Conservation (phyloP, 2,329 filamentous ascomycete genomes). For the Trichoderma sp. region DNA sequence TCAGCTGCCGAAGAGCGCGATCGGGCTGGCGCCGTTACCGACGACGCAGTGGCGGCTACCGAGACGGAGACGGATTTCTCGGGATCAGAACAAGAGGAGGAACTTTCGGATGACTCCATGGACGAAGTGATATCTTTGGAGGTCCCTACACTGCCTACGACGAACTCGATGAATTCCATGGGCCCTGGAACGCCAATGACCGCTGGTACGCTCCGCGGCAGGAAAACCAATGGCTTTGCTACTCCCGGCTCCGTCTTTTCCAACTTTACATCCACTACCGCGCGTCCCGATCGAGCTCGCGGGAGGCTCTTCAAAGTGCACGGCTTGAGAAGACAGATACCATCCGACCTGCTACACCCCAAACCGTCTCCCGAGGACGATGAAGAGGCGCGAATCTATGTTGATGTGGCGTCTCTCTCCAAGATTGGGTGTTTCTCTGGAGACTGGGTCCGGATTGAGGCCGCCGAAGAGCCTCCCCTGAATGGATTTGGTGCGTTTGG, state of each 20-base stretch:
- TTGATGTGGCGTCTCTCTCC: conserved; percentile 80
- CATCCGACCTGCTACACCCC: conserved; percentile 78
- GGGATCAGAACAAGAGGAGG: conserved; percentile 65
- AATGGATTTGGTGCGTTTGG: conserved; percentile 67
- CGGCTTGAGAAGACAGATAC: conserved; percentile 67
- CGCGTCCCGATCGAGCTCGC: conserved; percentile 66
- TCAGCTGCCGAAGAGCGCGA: conserved; percentile 82
- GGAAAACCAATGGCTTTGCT: conserved; percentile 66
- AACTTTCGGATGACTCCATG: conserved; percentile 82
- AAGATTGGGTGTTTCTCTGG: conserved; percentile 96
- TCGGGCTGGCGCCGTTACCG: conserved; percentile 56
- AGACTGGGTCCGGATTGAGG: conserved; percentile 89
- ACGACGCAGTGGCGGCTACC: conserved; percentile 56
- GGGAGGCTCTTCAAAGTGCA: conserved; percentile 84
- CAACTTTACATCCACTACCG: conserved; percentile 79
- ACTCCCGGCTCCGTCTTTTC: conserved; percentile 90
- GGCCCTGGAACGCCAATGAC: conserved; percentile 79
- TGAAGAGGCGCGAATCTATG: conserved; percentile 84
- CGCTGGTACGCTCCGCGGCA: conserved; percentile 55
- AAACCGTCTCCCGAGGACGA: conserved; percentile 76
- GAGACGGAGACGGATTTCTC: conserved; percentile 64
- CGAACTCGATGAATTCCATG: conserved; percentile 67
- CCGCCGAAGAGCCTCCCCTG: conserved; percentile 67
- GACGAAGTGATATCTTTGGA: conserved; percentile 92
- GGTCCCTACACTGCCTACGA: conserved; percentile 73